A percentile compares a stretch with the other conserved stretches of the same genome.
phyloP scores from a whole-genome alignment of 345 rosid species.

The Angophora floribunda region DNA sequence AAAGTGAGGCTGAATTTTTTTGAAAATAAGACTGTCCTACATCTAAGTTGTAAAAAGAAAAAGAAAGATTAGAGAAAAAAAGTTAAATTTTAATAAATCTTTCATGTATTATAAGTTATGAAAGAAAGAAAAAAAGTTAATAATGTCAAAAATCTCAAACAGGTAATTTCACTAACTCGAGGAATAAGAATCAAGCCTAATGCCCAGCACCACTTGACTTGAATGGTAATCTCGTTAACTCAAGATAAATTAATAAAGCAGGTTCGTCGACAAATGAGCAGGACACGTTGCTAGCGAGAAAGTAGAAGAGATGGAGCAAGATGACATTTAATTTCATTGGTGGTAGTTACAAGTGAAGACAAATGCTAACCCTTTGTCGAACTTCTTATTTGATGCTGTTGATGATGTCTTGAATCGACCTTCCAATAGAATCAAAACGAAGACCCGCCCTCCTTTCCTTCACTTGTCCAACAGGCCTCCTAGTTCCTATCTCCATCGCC shows the following conservation, averaged over 20 bases:
- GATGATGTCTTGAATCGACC: too few relatives aligned
- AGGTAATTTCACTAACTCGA: too few relatives aligned
- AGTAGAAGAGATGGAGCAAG: background rate
- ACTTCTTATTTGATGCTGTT: too few relatives aligned
- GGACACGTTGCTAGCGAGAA: background rate
- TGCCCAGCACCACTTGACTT: too few relatives aligned
- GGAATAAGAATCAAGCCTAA: too few relatives aligned
- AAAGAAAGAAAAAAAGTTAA: background rate
- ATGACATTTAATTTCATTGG: too few relatives aligned
- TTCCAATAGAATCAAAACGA: too few relatives aligned
- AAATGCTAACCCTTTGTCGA: too few relatives aligned
- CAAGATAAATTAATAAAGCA: background rate
- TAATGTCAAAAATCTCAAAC: background rate
- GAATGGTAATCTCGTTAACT: background rate
- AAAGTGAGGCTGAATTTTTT: background rate
- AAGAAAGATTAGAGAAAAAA: background rate
- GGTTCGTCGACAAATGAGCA: background rate
- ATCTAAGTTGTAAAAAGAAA: background rate
- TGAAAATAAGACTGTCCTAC: background rate
- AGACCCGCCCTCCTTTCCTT: background rate
- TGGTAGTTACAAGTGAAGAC: too few relatives aligned
- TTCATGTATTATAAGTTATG: too few relatives aligned
- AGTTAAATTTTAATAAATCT: background rate
- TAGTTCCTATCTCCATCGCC: fast-evolving
- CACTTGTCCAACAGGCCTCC: background rate